phyloP scores from a whole-genome alignment of 352 stramenopile genomes.

The Pythium scleroteichum region DNA sequence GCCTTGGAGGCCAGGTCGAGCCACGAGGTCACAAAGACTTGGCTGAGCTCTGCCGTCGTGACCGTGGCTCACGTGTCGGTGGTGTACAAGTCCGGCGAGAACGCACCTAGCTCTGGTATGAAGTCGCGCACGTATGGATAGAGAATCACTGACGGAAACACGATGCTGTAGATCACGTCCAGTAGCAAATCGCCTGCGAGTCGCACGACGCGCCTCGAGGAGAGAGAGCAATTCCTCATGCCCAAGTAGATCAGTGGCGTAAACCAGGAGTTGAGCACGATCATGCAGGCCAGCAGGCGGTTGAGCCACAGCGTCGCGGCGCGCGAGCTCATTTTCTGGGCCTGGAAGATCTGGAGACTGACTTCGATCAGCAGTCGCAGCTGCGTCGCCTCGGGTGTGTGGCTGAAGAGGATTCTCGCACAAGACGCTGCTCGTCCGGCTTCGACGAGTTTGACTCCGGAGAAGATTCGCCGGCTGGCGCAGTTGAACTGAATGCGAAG shows the following conservation, averaged over 20 bases:
- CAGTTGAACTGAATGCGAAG: background rate
- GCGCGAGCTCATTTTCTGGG: slow-evolving; percentile 16
- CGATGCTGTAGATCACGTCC: slow-evolving; percentile 9
- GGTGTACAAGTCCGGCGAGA: slow-evolving; percentile 2
- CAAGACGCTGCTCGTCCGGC: background rate
- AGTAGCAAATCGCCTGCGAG: slow-evolving; percentile 1
- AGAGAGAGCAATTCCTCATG: background rate
- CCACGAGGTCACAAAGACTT: slow-evolving; percentile 23
- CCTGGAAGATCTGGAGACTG: slow-evolving; percentile 15
- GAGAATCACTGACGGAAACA: slow-evolving; percentile 14
- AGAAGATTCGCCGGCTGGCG: background rate
- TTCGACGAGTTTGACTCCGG: background rate
- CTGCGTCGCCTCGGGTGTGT: slow-evolving; percentile 2
- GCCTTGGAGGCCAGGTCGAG: slow-evolving; percentile 20
- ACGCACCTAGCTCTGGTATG: background rate
- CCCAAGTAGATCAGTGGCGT: slow-evolving; percentile 8
- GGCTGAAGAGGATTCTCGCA: background rate
- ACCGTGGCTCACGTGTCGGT: slow-evolving; percentile 9
- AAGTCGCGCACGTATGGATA: slow-evolving; percentile 20
- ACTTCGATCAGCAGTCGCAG: slow-evolving; percentile 14
- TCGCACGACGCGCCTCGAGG: no score
- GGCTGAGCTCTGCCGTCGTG: slow-evolving; percentile 1
- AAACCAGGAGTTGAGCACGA: slow-evolving; percentile 22
- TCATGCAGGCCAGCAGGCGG: slow-evolving; percentile 6
- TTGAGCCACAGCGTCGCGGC: slow-evolving; percentile 19